Base-by-base conservation (phyloP, 169 alveolate species). In the Cryptosporidium viatorum region DNA sequence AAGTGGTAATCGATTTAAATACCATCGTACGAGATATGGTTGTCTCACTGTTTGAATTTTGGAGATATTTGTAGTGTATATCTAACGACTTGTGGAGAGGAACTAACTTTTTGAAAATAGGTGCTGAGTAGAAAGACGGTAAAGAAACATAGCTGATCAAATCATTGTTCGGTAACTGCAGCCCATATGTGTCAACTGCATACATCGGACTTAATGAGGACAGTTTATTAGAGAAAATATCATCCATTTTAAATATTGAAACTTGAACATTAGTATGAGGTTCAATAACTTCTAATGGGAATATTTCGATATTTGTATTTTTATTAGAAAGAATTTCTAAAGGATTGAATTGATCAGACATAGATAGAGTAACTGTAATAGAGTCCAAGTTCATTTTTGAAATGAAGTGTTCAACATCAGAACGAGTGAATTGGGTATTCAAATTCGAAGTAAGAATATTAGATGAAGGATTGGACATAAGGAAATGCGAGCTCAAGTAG, bases 1-100 rank as follows among this genome's bases (percentile, higher is more conserved):
- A 6, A 0, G 85, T 71, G 37, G 67, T 31, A 16, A 50, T 10
- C 5, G 85, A 71, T 26, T 71, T 71, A 18, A 48, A 71, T 12
- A 55, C 35, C 85, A 71, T 71, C 3, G 85, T 71, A 6, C 48
- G 35, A 3, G 85, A 71, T 29, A 71, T 55, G 8, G 45, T 55
- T 3, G 31, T 35, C 18, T 6, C 33, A 14, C 48, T 65, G 29
- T 14, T 8, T 3, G 16, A 14, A 3, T 65, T 10, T 16, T 21
- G 29, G 14, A 71, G 41, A 29, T 71, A 51, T 3, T 35, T 48
- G 18, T 45, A 23, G 18, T 50, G 69, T 33, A 50, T 37, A 59
- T 50, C 60, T 29, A 71, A 33, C 1, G 85, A 50, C 18, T 55
- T 71, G 29, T 71, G 85, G 3, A 71, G 16, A 26, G 48, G 33